Conservation (phyloP, 108 stramenopile genomes). For the Skeletonema grethae region DNA sequence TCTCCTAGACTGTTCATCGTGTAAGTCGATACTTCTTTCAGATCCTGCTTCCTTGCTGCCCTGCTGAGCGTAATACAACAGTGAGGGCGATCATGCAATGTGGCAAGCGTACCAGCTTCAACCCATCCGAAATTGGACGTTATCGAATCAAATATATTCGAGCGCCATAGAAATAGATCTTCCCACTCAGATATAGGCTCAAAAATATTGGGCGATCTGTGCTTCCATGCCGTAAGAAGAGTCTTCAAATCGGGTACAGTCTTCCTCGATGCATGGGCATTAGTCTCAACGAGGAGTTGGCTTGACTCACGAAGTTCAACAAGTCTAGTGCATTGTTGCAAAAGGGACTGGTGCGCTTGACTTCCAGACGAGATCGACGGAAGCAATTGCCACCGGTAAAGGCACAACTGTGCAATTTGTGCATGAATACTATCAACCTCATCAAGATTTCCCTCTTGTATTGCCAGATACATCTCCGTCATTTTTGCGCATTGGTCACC, state of each 20-base stretch:
- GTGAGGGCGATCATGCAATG: slow-evolving; percentile 94
- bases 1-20: slow-evolving; percentile 66
- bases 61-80: slow-evolving; percentile 85
- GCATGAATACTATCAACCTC: slow-evolving; percentile 91
- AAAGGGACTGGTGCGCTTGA: slow-evolving; percentile 66
- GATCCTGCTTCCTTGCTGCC: slow-evolving; percentile 88
- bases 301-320: slow-evolving; percentile 94
- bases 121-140: slow-evolving; percentile 79
- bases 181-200: slow-evolving; percentile 90
- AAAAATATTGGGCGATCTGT: slow-evolving; percentile 89
- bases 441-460: slow-evolving; percentile 80
- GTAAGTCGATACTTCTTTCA: slow-evolving; percentile 65
- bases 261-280: slow-evolving; percentile 66
- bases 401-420: slow-evolving; percentile 80
- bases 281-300: slow-evolving; percentile 93
- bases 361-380: slow-evolving; percentile 71
- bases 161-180: slow-evolving; percentile 88
- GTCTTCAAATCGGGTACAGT: slow-evolving; percentile 91
- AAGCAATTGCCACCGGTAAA: slow-evolving; percentile 76
- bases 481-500: slow-evolving; percentile 75
- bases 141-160: slow-evolving; percentile 84
- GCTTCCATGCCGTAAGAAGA: slow-evolving; percentile 88
- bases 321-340: slow-evolving; percentile 88
- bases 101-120: slow-evolving; percentile 79
- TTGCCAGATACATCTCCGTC: slow-evolving; percentile 76